Percentiles rank a stretch among this genome's conserved stretches.
Conservation (phyloP, 169 alveolate species). For the Cystoisospora suis region DNA sequence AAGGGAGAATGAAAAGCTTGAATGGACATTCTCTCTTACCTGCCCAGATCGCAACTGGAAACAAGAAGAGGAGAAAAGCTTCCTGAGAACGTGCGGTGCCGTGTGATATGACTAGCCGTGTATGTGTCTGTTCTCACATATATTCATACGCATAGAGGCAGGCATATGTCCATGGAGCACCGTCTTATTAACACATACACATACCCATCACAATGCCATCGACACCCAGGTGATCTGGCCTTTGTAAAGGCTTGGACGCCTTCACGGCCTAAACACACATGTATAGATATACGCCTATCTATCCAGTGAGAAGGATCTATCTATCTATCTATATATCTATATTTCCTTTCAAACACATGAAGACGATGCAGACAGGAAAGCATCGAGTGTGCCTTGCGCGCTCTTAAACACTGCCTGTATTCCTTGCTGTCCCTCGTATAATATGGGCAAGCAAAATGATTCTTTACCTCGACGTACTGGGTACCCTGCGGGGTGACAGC, state of each 20-base stretch:
- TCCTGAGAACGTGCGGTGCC: neutral
- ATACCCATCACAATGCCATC: neutral
- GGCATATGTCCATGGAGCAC: neutral
- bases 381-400: neutral
- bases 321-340: neutral
- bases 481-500: neutral
- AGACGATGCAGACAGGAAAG: neutral
- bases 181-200: neutral
- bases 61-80: neutral
- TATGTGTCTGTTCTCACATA: neutral
- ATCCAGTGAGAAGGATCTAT: neutral
- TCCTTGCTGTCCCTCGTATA: neutral
- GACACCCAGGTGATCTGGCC: neutral
- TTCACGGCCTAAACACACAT: neutral
- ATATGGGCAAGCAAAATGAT: no score
- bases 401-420: neutral
- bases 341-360: neutral
- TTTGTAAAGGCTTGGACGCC: neutral
- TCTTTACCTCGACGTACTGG: no score
- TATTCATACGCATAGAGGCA: neutral
- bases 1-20: neutral
- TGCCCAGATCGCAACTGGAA: neutral
- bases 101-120: neutral
- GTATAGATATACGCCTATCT: neutral
- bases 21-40: neutral